Evolutionary conservation across 192 early-diverging fungal species (phyloP).

Genomic region (Phycomyces nitens): DNA sequence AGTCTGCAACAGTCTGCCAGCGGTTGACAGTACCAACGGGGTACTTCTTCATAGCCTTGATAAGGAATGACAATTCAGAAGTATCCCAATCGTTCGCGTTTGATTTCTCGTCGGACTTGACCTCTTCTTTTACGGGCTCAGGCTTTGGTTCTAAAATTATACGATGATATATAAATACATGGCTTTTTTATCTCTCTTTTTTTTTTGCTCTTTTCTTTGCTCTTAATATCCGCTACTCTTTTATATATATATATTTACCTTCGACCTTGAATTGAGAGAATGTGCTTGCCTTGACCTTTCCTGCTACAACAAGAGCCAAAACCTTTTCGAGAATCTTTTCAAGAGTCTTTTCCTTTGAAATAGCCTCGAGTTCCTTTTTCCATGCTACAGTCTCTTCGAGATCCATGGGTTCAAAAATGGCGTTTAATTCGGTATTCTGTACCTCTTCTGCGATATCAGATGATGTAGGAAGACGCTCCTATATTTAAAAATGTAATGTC

Average conservation of each 20-base stretch:
- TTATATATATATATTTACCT: constrained; percentile 15
- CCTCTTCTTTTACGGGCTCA: neutral
- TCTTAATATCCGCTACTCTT: too few relatives aligned
- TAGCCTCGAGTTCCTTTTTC: constrained; percentile 25
- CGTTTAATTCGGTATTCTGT: constrained; percentile 51
- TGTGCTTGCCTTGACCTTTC: neutral
- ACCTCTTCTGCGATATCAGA: neutral
- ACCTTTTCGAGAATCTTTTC: constrained; percentile 16
- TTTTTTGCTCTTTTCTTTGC: too few relatives aligned
- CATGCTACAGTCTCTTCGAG: constrained; percentile 39
- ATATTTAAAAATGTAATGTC: neutral
- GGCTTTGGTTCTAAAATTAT: neutral
- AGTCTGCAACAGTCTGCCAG: constrained; percentile 80
- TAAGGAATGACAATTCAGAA: constrained; percentile 68
- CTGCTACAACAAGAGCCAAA: constrained; percentile 7
- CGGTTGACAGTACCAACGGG: constrained; percentile 70
- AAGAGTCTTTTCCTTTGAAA: constrained; percentile 8
- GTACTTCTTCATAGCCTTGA: constrained; percentile 79
- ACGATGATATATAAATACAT: neutral
- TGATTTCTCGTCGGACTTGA: neutral
- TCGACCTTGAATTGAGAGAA: constrained; percentile 5
- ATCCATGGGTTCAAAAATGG: constrained; percentile 49
- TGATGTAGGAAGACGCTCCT: neutral
- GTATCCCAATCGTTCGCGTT: constrained; percentile 50
- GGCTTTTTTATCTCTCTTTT: too few relatives aligned